Percentiles rank a stretch among this genome's conserved stretches.
phyloP scores from a whole-genome alignment of 805 yeast genomes.

The Starmerella stigmatis region DNA sequence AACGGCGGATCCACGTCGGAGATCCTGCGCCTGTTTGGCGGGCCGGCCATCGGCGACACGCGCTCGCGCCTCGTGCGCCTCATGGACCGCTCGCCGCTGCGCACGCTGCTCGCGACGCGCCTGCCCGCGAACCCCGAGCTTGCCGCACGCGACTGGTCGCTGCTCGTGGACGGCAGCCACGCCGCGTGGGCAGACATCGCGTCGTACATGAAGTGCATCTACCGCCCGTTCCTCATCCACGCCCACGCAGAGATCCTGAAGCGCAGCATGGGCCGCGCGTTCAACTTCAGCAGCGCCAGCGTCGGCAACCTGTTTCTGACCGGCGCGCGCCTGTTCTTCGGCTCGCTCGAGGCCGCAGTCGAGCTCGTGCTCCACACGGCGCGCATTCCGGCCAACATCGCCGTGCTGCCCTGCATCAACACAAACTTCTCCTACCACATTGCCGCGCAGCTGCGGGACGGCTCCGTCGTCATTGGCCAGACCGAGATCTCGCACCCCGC shows the following conservation, averaged over 20 bases:
- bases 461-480: conserved; percentile 74
- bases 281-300: conserved; percentile 66
- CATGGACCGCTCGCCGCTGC: conserved; percentile 42
- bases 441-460: conserved; percentile 61
- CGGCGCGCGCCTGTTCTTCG: conserved; percentile 71
- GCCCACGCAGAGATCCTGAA: conserved; percentile 68
- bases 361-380: conserved; percentile 61
- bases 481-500: conserved; percentile 85
- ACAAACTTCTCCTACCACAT: conserved; percentile 81
- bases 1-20: conserved; percentile 95
- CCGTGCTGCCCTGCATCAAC: conserved; percentile 70
- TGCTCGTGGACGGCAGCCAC: conserved; percentile 71
- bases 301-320: conserved; percentile 77
- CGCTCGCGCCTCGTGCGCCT: conserved; percentile 69
- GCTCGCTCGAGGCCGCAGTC: conserved; percentile 74
- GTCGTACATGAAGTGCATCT: conserved; percentile 53
- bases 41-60: conserved; percentile 91
- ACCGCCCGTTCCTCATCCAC: conserved; percentile 66
- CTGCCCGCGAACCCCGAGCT: conserved; percentile 37
- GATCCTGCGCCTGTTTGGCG: conserved; percentile 73
- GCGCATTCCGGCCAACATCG: conserved; percentile 41
- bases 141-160: conserved; percentile 67
- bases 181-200: conserved; percentile 52
- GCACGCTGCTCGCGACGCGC: conserved; percentile 39
- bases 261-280: conserved; percentile 51